Percentiles rank a stretch among this genome's conserved stretches.
Evolutionary conservation across 495 filamentous ascomycete species (phyloP).

Genomic region (Acidiella bohemica): DNA sequence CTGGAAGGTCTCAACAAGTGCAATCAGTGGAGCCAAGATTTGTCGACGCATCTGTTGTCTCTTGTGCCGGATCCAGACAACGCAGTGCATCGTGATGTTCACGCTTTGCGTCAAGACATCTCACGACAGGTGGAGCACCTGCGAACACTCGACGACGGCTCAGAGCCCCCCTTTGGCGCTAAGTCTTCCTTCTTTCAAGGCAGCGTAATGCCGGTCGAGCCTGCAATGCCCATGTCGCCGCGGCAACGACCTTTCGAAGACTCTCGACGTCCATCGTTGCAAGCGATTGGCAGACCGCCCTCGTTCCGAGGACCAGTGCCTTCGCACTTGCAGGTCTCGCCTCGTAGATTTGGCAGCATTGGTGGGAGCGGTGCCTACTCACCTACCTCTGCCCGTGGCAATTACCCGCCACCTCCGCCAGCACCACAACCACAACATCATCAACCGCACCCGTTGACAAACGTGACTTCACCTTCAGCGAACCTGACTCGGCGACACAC

Average conservation of each 20-base stretch:
- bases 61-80: constrained; percentile 55
- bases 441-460: constrained; percentile 55
- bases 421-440: constrained; percentile 52
- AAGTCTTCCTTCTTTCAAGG: constrained; percentile 66
- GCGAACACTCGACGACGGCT: constrained; percentile 58
- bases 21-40: constrained; percentile 66
- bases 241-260: constrained; percentile 82
- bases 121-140: constrained; percentile 66
- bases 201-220: constrained; percentile 43
- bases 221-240: constrained; percentile 74
- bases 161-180: constrained; percentile 59
- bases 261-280: constrained; percentile 48
- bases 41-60: constrained; percentile 56
- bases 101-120: constrained; percentile 69
- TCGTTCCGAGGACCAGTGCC: constrained; percentile 66
- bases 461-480: constrained; percentile 59
- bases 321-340: constrained; percentile 61
- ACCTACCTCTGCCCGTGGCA: constrained; percentile 48
- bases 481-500: constrained; percentile 79
- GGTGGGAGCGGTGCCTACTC: constrained; percentile 42
- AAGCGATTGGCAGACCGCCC: constrained; percentile 33
- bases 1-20: constrained; percentile 68
- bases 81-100: constrained; percentile 49
- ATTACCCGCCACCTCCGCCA: constrained; percentile 49
- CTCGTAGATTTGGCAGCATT: constrained; percentile 75